phyloP scores from a whole-genome alignment of 306 rosid species.

The Lablab purpureus region DNA sequence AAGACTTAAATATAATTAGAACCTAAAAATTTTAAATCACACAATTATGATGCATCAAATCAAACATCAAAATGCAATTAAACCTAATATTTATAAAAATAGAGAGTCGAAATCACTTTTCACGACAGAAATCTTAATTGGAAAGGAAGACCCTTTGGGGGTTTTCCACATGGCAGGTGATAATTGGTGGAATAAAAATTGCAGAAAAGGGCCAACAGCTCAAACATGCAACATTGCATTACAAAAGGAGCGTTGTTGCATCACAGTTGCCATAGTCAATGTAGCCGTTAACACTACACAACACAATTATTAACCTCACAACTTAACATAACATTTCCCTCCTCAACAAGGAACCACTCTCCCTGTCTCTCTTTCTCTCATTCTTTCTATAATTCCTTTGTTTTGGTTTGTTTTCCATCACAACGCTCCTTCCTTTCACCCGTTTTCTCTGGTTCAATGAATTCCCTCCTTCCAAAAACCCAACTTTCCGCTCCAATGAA shows the following conservation, averaged over 20 bases:
- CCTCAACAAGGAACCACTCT: constrained; percentile 53
- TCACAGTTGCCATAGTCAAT: neutral
- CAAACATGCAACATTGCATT: constrained; percentile 1
- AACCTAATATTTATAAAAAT: too few species aligned
- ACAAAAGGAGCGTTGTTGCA: neutral
- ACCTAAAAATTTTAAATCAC: too few species aligned
- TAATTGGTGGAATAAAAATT: constrained; percentile 16
- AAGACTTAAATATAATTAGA: too few species aligned
- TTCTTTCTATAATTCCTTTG: neutral
- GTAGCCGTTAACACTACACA: constrained; percentile 20
- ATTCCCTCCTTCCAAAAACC: constrained; percentile 42
- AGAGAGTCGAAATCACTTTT: too few species aligned
- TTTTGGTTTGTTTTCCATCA: neutral
- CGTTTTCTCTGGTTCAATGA: constrained; percentile 18
- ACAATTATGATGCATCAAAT: too few species aligned
- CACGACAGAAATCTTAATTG: too few species aligned
- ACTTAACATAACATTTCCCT: constrained; percentile 35
- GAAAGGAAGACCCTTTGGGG: neutral
- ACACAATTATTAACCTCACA: neutral
- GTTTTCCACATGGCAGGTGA: neutral
- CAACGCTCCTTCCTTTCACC: constrained; percentile 33
- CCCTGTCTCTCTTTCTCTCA: neutral
- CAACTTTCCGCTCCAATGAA: constrained; percentile 13
- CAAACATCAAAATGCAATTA: too few species aligned
- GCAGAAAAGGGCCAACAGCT: neutral